phyloP scores from a whole-genome alignment of 2,329 filamentous ascomycete species.

The Blumeria hordei region DNA sequence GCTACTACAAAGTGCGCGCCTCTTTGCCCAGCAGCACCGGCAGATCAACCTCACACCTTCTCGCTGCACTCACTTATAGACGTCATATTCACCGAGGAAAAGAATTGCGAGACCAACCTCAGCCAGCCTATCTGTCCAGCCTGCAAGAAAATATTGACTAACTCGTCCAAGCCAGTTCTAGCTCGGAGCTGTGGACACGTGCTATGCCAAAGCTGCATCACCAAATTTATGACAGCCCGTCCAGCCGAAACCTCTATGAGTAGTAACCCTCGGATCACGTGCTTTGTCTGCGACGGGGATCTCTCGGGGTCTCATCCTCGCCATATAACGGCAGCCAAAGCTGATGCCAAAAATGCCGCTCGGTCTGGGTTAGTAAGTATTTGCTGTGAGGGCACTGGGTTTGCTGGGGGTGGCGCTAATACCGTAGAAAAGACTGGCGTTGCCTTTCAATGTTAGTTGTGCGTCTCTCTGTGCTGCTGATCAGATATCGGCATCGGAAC shows the following conservation, averaged over 20 bases:
- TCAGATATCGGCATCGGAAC: too few relatives aligned
- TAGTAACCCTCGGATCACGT: constrained; percentile 35
- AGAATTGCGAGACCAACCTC: constrained; percentile 22
- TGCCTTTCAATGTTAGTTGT: constrained; percentile 49
- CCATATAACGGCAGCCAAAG: constrained; percentile 18
- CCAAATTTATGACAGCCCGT: constrained; percentile 45
- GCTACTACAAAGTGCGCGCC: constrained; percentile 38
- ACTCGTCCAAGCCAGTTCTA: constrained; percentile 59
- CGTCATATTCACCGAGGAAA: constrained; percentile 55
- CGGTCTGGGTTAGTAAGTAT: constrained; percentile 53
- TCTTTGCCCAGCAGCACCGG: constrained; percentile 50
- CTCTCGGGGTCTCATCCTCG: constrained; percentile 23
- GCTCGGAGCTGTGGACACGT: constrained; percentile 83
- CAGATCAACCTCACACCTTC: constrained; percentile 43
- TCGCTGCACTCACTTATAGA: constrained; percentile 56
- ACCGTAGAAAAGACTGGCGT: constrained; percentile 58
- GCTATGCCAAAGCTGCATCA: constrained; percentile 61
- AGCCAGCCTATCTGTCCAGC: constrained; percentile 47
- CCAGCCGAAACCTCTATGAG: constrained; percentile 29
- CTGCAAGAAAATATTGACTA: constrained; percentile 62
- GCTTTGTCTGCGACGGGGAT: constrained; percentile 71
- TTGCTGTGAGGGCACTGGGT: constrained; percentile 72
- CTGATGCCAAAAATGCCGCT: constrained; percentile 22
- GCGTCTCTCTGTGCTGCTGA: too few relatives aligned
- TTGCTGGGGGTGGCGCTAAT: constrained; percentile 67